Base-by-base conservation (phyloP, 495 filamentous ascomycete genomes). In the Tuber umbilicatum region DNA sequence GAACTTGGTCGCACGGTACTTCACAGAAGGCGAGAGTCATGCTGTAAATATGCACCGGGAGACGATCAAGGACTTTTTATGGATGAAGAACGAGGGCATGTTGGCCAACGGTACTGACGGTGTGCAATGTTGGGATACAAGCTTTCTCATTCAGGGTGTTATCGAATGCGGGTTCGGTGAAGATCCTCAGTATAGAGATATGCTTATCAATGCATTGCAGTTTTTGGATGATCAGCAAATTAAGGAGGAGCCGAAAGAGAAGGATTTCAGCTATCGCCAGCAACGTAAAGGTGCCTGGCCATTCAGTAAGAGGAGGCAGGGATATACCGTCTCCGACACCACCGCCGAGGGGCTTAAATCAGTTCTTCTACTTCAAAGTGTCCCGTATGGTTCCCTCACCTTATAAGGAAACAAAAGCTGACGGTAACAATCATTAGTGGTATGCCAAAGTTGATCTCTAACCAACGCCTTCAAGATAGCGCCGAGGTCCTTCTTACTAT, bases 21-120 rank as follows among this genome's bases (percentile, higher is more conserved):
- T 95, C 35, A 87, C 89, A 23, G 93, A 95, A 77, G 95, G 95
- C 0, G 89, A 92, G 14, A 88, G 92, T 5, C 87, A 90, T 74
- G 90, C 91, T 0, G 91, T 97, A 38, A 87, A 87, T 60, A 88
- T 90, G 37, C 96, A 97, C 82, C 86, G 89, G 12, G 92, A 98
- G 77, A 88, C 93, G 23, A 82, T 95, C 37, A 85, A 91, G 55
- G 96, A 99, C 77, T 95, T 91, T 75, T 85, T 98, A 75, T 99
- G 96, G 96, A 85, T 98, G 73, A 97, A 94, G 60, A 75, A 88
- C 60, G 95, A 97, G 83, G 95, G 95, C 39, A 93, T 99, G 92
- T 86, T 97, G 31, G 90, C 90, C 83, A 97, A 97, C 82, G 95
- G 95, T 45, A 99, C 95, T 45, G 97, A 99, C 80, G 95, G 95